Base-by-base conservation (phyloP, 1,139 yeast species). In the Kodamaea arcana region DNA sequence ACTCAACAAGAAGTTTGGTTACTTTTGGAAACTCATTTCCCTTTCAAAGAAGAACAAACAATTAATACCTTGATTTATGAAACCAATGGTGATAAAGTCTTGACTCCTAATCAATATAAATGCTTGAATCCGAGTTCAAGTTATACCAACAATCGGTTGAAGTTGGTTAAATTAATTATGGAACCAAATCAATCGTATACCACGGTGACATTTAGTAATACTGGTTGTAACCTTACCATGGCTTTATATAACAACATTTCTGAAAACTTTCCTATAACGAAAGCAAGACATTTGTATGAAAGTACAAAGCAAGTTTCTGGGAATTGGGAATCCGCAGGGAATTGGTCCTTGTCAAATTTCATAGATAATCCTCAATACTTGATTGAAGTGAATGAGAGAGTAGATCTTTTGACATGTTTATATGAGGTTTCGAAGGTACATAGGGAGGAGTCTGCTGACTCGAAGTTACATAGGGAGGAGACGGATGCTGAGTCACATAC, bases 311-410 rank as follows among this genome's bases (percentile, higher is more conserved):
- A 58, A 2, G 36, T 57, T 0, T 31, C 55, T 0, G 82, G 72
- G 9, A 58, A 53, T 21, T 83, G 92, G 90, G 60, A 57, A 11
- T 47, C 52, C 2, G 88, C 86, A 2, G 90, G 92, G 0, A 73
- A 69, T 43, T 75, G 80, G 75, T 47, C 72, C 0, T 44, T 63
- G 29, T 60, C 75, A 2, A 57, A 73, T 1, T 84, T 69, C 46
- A 59, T 73, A 24, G 54, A 62, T 26, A 85, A 84, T 45, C 94
- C 95, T 0, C 87, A 83, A 44, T 83, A 64, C 47, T 58, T 62
- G 29, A 33, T 61, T 52, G 46, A 49, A 39, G 47, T 58, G 34
- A 29, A 34, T 12, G 24, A 47, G 40, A 34, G 49, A 34, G 16
- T 47, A 11, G 35, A 51, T 27, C 12, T 62, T 0, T 32, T 51